Evolutionary conservation across 257 asterid species (phyloP).

Genomic region (Pogostemon cablin): DNA sequence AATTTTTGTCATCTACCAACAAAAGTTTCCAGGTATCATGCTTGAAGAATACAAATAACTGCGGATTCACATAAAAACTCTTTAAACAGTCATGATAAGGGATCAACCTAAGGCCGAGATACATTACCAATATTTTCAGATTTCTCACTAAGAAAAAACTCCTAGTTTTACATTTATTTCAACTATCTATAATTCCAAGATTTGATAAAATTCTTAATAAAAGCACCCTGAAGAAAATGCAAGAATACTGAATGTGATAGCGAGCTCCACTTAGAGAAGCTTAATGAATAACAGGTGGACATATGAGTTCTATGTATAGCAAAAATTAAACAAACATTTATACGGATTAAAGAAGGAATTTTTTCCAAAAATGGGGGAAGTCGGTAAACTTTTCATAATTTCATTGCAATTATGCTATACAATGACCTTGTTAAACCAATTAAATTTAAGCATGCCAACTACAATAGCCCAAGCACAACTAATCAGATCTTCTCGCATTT

Average conservation of each 20-base stretch:
- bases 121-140: not conserved
- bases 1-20: not conserved
- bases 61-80: not conserved
- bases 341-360: not conserved
- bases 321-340: not conserved
- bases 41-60: not conserved
- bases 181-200: conserved; percentile 3
- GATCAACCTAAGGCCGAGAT: conserved; percentile 21
- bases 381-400: conserved; percentile 1
- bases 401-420: not conserved
- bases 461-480: not conserved
- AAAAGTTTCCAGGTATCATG: too few species aligned
- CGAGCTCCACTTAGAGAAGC: conserved; percentile 13
- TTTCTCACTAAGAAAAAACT: not conserved
- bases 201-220: not conserved
- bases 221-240: not conserved
- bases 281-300: conserved; percentile 10
- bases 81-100: not conserved
- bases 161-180: too few species aligned
- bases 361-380: not conserved
- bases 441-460: not conserved
- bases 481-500: not conserved
- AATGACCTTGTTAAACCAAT: not conserved
- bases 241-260: conserved; percentile 12
- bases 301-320: conserved; percentile 5